Evolutionary conservation across 78 protist genomes (phyloP).

Genomic region (Dictyostelium intermedium): DNA sequence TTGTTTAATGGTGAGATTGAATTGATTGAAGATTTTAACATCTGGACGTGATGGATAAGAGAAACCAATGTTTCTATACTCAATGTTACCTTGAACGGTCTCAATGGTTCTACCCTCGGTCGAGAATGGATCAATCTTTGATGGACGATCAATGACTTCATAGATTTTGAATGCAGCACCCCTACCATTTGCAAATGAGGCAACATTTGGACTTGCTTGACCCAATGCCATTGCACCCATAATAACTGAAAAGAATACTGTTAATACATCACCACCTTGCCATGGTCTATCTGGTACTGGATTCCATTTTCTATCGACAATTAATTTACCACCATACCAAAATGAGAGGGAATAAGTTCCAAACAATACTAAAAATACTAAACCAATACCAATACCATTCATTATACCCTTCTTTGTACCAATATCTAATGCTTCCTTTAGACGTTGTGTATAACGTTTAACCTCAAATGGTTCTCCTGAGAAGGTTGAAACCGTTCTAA

Average conservation of each 20-base stretch:
- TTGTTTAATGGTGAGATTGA: conserved; percentile 67
- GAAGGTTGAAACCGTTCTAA: conserved; percentile 88
- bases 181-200: conserved; percentile 71
- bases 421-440: conserved; percentile 38
- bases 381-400: conserved; percentile 83
- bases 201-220: conserved; percentile 74
- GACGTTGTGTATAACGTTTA: neutral
- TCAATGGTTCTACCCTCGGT: conserved; percentile 27
- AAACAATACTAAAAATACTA: conserved; percentile 65
- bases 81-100: conserved; percentile 70
- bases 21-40: conserved; percentile 68
- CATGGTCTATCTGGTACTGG: conserved; percentile 68
- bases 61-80: conserved; percentile 72
- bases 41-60: conserved; percentile 86
- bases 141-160: conserved; percentile 70
- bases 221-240: conserved; percentile 87
- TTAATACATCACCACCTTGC: conserved; percentile 74
- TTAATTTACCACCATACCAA: conserved; percentile 84
- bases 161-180: conserved; percentile 85
- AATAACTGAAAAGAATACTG: conserved; percentile 81
- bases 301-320: conserved; percentile 37
- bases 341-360: conserved; percentile 69
- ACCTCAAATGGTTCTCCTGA: conserved; percentile 45
- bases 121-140: conserved; percentile 76
- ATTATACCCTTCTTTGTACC: conserved; percentile 56